Base-by-base conservation (phyloP, 2,329 filamentous ascomycete genomes). In the Microcera coccophila region DNA sequence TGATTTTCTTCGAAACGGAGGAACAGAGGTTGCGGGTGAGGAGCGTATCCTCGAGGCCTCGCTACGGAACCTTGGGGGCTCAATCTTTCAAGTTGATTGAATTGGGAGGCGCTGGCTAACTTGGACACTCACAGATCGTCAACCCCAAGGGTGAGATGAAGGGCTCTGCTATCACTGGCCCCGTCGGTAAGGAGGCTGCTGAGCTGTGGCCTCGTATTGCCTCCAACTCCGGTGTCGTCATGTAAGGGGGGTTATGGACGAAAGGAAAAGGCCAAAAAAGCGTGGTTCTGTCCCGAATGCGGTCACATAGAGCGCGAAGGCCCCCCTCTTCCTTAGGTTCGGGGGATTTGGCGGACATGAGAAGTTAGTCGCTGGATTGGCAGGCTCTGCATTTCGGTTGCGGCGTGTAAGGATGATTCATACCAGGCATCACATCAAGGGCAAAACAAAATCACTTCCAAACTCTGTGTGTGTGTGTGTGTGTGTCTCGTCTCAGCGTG, bases 81-180 rank as follows among this genome's bases (percentile, higher is more conserved):
- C n/a, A n/a, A n/a, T n/a, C n/a, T n/a, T n/a, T n/a, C n/a, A n/a
- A n/a, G n/a, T n/a, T n/a, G n/a, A n/a, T n/a, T n/a, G n/a, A n/a
- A n/a, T n/a, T n/a, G n/a, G n/a, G 14, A 17, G 1, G n/a, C 29
- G 26, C 36, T 20, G 11, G 59, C 71, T 76, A 59, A 77, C 62
- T 17, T 14, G 2, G 15, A 31, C 4, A 32, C 34, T 33, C 29
- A 22, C 67, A 93, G 87, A 98, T 98, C 68, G 93, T 98, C 81
- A 98, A 98, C 82, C 90, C 91, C 75, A 98, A 98, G 87, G 93
- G 93, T 78, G 93, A 98, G 81, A 98, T 98, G 93, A 98, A 98
- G 87, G 93, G 93, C 70, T 96, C 90, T 58, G 93, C 93, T 73
- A 98, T 98, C 73, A 98, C 93, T 64, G 93, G 93, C 63, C 93